A percentile compares a stretch with the other conserved stretches of the same genome.
Conservation (phyloP, 257 asterid species). For the Handroanthus guayacan region DNA sequence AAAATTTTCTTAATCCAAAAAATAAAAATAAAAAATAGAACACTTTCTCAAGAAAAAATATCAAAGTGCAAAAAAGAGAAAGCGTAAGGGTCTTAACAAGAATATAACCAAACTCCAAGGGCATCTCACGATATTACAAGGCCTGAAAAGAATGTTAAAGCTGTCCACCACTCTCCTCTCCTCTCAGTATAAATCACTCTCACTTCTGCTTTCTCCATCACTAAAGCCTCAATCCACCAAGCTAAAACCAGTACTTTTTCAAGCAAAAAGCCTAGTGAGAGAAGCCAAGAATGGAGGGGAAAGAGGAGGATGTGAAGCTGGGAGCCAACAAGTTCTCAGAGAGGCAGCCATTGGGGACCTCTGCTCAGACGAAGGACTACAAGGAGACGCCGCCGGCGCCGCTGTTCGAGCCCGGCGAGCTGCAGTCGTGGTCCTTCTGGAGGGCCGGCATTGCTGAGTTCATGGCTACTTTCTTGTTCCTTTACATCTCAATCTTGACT, state of each 20-base stretch:
- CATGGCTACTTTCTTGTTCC: constrained; percentile 78
- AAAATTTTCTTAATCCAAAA: neutral
- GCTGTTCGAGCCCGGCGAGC: constrained; percentile 76
- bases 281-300: constrained; percentile 62
- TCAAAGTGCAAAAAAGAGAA: neutral
- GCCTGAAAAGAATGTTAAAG: constrained; percentile 26
- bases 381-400: constrained; percentile 83
- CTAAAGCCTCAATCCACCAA: constrained; percentile 3
- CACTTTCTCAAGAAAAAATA: neutral
- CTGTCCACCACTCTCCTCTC: constrained; percentile 16
- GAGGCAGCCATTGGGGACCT: constrained; percentile 82
- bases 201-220: neutral
- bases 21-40: neutral
- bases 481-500: constrained; percentile 72
- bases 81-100: neutral
- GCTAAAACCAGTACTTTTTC: neutral
- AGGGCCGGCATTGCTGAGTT: constrained; percentile 86
- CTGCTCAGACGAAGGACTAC: constrained; percentile 83
- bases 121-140: constrained; percentile 8
- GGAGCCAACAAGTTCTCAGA: constrained; percentile 75
- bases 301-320: constrained; percentile 76
- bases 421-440: constrained; percentile 82
- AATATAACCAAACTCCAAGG: constrained; percentile 35
- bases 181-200: too few relatives aligned
- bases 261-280: constrained; percentile 15